A percentile compares a stretch with the other conserved stretches of the same genome.
Evolutionary conservation across 306 rosid genomes (phyloP).

Genomic region (Acacia crassicarpa): DNA sequence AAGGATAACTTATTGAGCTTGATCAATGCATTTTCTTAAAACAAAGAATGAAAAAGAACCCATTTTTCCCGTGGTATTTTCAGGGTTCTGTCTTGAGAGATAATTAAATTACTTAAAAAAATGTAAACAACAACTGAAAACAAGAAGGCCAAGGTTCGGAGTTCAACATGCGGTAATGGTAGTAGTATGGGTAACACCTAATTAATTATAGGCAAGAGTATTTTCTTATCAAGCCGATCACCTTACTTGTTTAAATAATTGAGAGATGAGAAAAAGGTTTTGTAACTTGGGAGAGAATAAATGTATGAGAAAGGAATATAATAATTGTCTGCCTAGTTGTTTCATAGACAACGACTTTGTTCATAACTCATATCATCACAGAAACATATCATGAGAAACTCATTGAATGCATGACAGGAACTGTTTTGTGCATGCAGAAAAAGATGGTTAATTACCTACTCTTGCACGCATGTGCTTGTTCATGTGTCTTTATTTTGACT

Average conservation of each 20-base stretch:
- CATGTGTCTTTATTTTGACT: no score
- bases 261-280: background rate
- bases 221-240: background rate
- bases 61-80: no score
- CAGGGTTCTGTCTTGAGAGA: background rate
- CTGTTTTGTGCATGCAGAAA: conserved; percentile 19
- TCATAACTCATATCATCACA: background rate
- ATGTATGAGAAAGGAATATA: background rate
- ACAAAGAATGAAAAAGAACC: no score
- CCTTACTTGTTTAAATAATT: no score
- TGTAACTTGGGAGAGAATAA: no score
- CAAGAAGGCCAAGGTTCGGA: background rate
- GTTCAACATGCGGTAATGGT: no score
- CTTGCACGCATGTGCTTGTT: no score
- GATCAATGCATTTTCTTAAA: no score
- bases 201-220: background rate
- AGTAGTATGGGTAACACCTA: no score
- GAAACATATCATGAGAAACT: background rate
- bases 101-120: background rate
- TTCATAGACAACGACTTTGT: background rate
- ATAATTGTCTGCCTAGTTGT: background rate
- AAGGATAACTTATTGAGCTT: no score
- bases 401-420: no score
- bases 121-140: background rate
- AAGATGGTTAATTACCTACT: background rate